phyloP scores from a whole-genome alignment of 1,139 yeast genomes.

The Hyphopichia buzzinii region DNA sequence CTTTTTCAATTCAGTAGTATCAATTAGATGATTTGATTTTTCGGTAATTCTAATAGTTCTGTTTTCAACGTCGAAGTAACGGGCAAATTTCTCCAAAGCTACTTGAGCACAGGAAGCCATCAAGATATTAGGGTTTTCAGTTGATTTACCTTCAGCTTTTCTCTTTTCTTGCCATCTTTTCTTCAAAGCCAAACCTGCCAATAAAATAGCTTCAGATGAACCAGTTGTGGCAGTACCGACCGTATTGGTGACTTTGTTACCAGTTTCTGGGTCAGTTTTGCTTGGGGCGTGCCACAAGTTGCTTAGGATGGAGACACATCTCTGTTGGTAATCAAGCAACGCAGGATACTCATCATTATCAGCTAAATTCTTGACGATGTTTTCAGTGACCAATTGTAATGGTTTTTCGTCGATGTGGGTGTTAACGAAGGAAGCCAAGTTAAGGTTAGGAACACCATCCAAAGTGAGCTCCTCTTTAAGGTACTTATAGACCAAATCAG shows the following conservation, averaged over 20 bases:
- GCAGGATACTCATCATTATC: conserved; percentile 95
- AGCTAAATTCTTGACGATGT: conserved; percentile 82
- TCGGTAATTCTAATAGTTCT: conserved; percentile 66
- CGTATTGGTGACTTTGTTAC: conserved; percentile 38
- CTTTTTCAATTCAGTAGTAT: conserved; percentile 55
- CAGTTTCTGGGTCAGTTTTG: conserved; percentile 23
- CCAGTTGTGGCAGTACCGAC: conserved; percentile 94
- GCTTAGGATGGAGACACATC: conserved; percentile 79
- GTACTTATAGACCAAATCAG: conserved; percentile 56
- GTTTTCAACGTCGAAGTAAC: conserved; percentile 89
- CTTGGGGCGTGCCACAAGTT: conserved; percentile 79
- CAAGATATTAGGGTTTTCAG: conserved; percentile 72
- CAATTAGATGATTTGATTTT: conserved; percentile 63
- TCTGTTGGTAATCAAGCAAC: conserved; percentile 70
- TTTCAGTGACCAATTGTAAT: conserved; percentile 55
- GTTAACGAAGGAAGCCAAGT: conserved; percentile 87
- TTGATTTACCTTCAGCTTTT: conserved; percentile 56
- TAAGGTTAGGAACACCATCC: conserved; percentile 83
- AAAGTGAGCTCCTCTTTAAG: conserved; percentile 71
- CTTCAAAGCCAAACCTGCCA: conserved; percentile 91
- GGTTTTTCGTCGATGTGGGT: conserved; percentile 55
- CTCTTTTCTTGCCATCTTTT: conserved; percentile 78
- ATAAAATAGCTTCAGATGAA: conserved; percentile 89
- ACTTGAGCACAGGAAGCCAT: conserved; percentile 98
- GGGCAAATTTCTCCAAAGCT: conserved; percentile 89